These are phyloP conservation scores for Blastomyces silverae DNA, from an alignment of 2,329 filamentous ascomycete genomes.

Conservation along the genomic window DNA sequence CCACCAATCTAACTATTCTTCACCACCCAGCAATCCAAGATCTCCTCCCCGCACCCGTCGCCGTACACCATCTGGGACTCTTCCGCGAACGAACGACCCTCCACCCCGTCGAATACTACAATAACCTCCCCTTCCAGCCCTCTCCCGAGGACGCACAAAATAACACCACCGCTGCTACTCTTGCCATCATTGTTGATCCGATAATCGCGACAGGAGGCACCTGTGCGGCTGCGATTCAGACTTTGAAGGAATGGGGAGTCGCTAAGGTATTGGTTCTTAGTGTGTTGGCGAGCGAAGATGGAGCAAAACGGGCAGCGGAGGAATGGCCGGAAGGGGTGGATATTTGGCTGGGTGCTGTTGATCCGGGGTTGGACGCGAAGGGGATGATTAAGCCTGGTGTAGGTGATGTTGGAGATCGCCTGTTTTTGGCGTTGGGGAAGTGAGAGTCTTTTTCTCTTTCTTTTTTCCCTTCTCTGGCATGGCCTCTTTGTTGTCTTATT, in stretches of 20 bases:
- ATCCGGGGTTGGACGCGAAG: constrained; percentile 61
- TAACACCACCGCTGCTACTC: constrained; percentile 45
- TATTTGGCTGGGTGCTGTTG: constrained; percentile 76
- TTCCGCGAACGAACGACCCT: constrained; percentile 85
- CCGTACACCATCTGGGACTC: constrained; percentile 88
- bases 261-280: constrained; percentile 68
- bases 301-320: constrained; percentile 62
- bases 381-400: constrained; percentile 89
- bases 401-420: constrained; percentile 81
- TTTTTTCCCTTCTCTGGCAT: background rate
- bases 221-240: constrained; percentile 80
- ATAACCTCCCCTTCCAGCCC: constrained; percentile 70
- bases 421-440: constrained; percentile 86
- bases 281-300: constrained; percentile 64
- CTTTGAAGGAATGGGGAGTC: constrained; percentile 86
- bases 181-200: constrained; percentile 83
- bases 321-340: constrained; percentile 58
- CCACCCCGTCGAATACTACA: constrained; percentile 93
- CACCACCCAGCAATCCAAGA: constrained; percentile 60
- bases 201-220: constrained; percentile 92
- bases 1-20: background rate
- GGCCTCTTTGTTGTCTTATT: background rate
- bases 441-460: constrained; percentile 33
- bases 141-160: constrained; percentile 26
- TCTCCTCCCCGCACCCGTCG: constrained; percentile 70